Conservation (phyloP, 2,329 filamentous ascomycete species). For the Trichophyton equinum region DNA sequence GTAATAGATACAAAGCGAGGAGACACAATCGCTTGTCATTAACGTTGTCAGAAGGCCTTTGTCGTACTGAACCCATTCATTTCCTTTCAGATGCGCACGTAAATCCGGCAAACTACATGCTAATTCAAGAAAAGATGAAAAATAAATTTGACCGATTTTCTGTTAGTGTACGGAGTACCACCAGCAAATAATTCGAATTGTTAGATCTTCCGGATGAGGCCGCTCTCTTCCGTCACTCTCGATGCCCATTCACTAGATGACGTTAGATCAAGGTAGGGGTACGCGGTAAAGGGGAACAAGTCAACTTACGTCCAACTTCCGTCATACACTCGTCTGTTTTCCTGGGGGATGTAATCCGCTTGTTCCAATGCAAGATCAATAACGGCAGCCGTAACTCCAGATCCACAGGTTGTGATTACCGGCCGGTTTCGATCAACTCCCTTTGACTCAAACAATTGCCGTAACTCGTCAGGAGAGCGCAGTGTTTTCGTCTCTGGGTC, state of each 20-base stretch:
- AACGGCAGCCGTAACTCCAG: conserved; percentile 83
- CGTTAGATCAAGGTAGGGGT: conserved; percentile 6
- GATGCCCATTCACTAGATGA: conserved; percentile 39
- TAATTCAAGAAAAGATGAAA: background rate
- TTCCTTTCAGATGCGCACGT: background rate
- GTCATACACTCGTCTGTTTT: conserved; percentile 71
- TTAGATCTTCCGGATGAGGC: conserved; percentile 29
- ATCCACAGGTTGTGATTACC: conserved; percentile 81
- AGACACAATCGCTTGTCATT: background rate
- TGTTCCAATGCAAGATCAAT: conserved; percentile 76
- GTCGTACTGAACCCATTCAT: background rate
- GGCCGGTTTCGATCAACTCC: conserved; percentile 67
- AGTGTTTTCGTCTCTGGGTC: conserved; percentile 74
- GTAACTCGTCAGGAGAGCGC: conserved; percentile 57
- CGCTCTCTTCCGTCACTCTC: conserved; percentile 34
- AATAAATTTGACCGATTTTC: background rate
- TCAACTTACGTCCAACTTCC: conserved; percentile 88
- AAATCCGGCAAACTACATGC: background rate
- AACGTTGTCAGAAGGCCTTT: background rate
- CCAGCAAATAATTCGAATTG: background rate
- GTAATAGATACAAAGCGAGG: background rate
- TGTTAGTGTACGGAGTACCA: background rate
- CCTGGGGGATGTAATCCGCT: conserved; percentile 57
- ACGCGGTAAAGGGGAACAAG: conserved; percentile 6
- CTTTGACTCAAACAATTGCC: conserved; percentile 63